phyloP scores from a whole-genome alignment of 768 basidiomycete species.

The Hysterangium stoloniferum region DNA sequence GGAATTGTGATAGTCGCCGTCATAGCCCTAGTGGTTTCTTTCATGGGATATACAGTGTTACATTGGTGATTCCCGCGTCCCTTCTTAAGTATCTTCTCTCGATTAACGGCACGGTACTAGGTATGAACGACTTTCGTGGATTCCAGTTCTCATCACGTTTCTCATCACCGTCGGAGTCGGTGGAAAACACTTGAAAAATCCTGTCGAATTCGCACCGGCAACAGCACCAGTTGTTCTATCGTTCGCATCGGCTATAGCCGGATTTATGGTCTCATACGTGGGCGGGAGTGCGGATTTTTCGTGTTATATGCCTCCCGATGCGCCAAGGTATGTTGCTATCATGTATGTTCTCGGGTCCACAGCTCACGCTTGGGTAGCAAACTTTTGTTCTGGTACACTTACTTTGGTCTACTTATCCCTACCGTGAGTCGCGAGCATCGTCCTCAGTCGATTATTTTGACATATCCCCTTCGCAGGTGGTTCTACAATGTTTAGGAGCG shows the following conservation, averaged over 20 bases:
- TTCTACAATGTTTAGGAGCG: slow-evolving; percentile 54
- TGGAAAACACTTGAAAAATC: slow-evolving; percentile 54
- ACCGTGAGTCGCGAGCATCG: slow-evolving; percentile 35
- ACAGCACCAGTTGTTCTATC: slow-evolving; percentile 47
- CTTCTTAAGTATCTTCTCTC: neutral
- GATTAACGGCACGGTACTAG: slow-evolving; percentile 25
- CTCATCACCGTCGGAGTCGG: slow-evolving; percentile 66
- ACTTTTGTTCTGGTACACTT: slow-evolving; percentile 57
- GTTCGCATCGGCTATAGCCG: slow-evolving; percentile 64
- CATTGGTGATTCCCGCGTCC: slow-evolving; percentile 32
- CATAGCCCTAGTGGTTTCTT: slow-evolving; percentile 59
- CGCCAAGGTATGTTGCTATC: slow-evolving; percentile 40
- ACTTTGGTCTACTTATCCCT: slow-evolving; percentile 55
- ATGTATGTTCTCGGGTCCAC: neutral
- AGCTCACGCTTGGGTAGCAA: slow-evolving; percentile 27
- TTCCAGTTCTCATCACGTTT: slow-evolving; percentile 70
- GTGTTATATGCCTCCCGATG: slow-evolving; percentile 53
- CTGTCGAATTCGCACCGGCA: slow-evolving; percentile 41
- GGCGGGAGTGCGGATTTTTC: slow-evolving; percentile 67
- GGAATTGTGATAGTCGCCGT: slow-evolving; percentile 75
- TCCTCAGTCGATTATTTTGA: neutral
- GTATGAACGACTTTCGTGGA: slow-evolving; percentile 73
- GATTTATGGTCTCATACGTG: slow-evolving; percentile 61
- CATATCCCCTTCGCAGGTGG: slow-evolving; percentile 19
- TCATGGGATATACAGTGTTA: slow-evolving; percentile 61